Evolutionary conservation across 306 rosid genomes (phyloP).

Genomic region (Cicer cuneatum): DNA sequence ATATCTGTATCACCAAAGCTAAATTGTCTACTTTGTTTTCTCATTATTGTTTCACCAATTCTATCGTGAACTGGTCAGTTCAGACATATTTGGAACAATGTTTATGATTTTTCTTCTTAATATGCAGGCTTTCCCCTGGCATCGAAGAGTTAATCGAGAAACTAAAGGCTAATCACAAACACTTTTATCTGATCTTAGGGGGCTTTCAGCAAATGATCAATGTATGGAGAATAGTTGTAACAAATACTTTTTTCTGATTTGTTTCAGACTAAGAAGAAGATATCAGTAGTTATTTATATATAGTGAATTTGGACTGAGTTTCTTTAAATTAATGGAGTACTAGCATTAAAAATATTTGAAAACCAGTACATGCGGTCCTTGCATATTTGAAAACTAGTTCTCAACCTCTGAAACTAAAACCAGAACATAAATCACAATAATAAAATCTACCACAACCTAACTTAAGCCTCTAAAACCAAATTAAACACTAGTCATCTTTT

Average conservation of each 20-base stretch:
- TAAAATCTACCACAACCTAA: too few relatives aligned
- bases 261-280: slow-evolving; percentile 14
- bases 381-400: too few relatives aligned
- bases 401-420: too few relatives aligned
- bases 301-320: slow-evolving; percentile 13
- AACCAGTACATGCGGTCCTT: slow-evolving; percentile 14
- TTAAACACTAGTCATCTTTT: too few relatives aligned
- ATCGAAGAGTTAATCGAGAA: slow-evolving; percentile 74
- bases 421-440: too few relatives aligned
- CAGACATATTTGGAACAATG: slow-evolving; percentile 18
- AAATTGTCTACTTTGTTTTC: slow-evolving; percentile 6
- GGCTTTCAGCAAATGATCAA: slow-evolving; percentile 97
- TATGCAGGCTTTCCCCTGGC: slow-evolving; percentile 88
- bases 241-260: slow-evolving; percentile 31
- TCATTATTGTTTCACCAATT: not conserved
- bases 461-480: too few relatives aligned
- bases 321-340: slow-evolving; percentile 2
- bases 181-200: slow-evolving; percentile 84
- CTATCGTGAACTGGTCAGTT: slow-evolving; percentile 26
- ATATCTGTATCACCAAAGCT: slow-evolving; percentile 11
- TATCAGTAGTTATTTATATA: slow-evolving; percentile 11
- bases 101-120: slow-evolving; percentile 35
- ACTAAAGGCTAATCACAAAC: slow-evolving; percentile 63
- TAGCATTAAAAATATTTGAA: slow-evolving; percentile 1
- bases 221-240: slow-evolving; percentile 55